phyloP scores from a whole-genome alignment of 176 grass and related monocot species.

The Carex kokanica region DNA sequence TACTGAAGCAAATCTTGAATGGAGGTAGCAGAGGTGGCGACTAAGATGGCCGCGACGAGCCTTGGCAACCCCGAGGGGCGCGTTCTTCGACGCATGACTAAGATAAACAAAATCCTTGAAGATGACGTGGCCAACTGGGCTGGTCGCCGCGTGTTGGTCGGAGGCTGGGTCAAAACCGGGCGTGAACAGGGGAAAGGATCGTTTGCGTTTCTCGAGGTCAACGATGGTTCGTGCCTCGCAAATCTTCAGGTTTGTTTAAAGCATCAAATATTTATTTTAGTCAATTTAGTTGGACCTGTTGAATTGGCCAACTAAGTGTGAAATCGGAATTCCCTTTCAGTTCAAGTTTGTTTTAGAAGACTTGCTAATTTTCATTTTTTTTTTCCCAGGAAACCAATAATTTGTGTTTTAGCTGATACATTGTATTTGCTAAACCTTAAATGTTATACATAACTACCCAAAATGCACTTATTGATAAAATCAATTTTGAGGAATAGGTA shows the following conservation, averaged over 20 bases:
- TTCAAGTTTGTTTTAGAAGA: neutral
- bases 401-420: neutral
- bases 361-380: neutral
- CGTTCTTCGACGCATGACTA: slow-evolving; percentile 23
- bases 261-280: neutral
- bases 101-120: slow-evolving; percentile 18
- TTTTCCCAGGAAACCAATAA: neutral
- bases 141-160: slow-evolving; percentile 54
- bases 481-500: neutral
- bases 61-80: slow-evolving; percentile 29
- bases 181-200: slow-evolving; percentile 63
- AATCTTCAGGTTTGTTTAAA: slow-evolving; percentile 73
- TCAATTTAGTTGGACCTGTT: neutral
- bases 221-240: slow-evolving; percentile 75
- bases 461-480: neutral
- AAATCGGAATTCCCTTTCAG: neutral
- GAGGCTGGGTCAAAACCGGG: slow-evolving; percentile 76
- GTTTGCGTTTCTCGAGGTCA: slow-evolving; percentile 81
- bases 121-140: slow-evolving; percentile 24
- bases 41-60: slow-evolving; percentile 10
- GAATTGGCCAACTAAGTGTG: neutral
- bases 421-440: neutral
- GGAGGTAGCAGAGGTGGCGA: slow-evolving; percentile 7
- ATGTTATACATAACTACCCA: neutral
- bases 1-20: neutral